phyloP scores from a whole-genome alignment of 495 filamentous ascomycete species.

The Penicillium macrosclerotiorum region DNA sequence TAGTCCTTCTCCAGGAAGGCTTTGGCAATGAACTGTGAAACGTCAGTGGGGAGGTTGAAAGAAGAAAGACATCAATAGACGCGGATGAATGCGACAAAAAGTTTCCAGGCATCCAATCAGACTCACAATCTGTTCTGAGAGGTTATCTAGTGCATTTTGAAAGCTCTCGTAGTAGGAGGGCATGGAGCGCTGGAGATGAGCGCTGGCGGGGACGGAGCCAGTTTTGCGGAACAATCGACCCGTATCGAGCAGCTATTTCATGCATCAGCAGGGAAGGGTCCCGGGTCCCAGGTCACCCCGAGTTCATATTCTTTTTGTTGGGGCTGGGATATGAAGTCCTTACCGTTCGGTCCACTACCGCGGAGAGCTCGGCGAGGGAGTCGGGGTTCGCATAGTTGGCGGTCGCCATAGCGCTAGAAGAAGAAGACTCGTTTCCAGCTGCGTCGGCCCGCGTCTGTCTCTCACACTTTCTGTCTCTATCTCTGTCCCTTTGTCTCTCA shows the following conservation, averaged over 20 bases:
- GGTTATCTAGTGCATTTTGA: constrained; percentile 48
- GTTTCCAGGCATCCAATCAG: not conserved
- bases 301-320: not conserved
- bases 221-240: constrained; percentile 45
- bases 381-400: constrained; percentile 37
- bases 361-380: constrained; percentile 41
- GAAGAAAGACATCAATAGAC: not conserved
- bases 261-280: constrained; percentile 23
- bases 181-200: constrained; percentile 41
- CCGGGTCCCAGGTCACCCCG: constrained; percentile 2
- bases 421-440: not conserved
- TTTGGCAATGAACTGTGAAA: constrained; percentile 43
- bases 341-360: constrained; percentile 48
- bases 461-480: too few relatives aligned
- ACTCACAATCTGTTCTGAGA: constrained; percentile 54
- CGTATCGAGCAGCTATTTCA: constrained; percentile 45
- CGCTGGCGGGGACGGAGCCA: constrained; percentile 34
- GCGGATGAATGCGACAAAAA: not conserved
- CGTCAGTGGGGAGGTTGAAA: constrained; percentile 17
- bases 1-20: constrained; percentile 47
- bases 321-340: not conserved
- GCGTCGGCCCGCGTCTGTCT: too few relatives aligned
- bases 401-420: constrained; percentile 25
- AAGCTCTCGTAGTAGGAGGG: constrained; percentile 46
- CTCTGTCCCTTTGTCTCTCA: too few relatives aligned